Conservation (phyloP, 768 basidiomycete genomes). For the Boletus pseudopeckii region DNA sequence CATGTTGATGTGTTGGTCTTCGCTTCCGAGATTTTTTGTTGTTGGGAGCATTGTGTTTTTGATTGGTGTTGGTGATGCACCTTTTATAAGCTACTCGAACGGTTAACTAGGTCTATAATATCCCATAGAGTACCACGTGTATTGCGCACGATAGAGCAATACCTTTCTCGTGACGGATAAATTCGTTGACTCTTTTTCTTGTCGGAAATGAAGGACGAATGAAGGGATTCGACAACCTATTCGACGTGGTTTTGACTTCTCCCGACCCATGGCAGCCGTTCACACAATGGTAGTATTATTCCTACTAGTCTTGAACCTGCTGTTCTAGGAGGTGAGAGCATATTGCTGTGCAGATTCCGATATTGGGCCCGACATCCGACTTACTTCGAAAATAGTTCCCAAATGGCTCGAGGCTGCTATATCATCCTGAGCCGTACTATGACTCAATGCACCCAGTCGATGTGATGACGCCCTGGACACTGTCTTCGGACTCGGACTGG, state of each 20-base stretch:
- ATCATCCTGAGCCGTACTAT: neutral
- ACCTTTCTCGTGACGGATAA: neutral
- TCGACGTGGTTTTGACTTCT: neutral
- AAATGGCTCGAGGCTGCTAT: neutral
- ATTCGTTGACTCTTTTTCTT: neutral
- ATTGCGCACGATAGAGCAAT: neutral
- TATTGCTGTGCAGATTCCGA: too few relatives aligned
- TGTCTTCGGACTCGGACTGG: neutral
- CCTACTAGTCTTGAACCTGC: neutral
- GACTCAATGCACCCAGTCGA: neutral
- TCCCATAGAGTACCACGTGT: neutral
- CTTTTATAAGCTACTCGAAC: neutral
- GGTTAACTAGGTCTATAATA: neutral
- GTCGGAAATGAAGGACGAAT: neutral
- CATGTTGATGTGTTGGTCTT: slow-evolving; percentile 1
- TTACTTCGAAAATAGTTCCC: neutral
- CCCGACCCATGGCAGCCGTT: neutral
- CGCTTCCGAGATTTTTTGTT: neutral
- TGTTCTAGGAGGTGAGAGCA: neutral
- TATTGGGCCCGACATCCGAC: neutral
- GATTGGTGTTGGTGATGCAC: neutral
- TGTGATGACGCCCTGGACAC: neutral
- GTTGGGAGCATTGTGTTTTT: neutral
- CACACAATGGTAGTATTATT: neutral
- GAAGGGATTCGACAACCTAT: neutral